Percentiles rank a stretch among this genome's conserved stretches.
Conservation (phyloP, 2,329 filamentous ascomycete species). For the Colletotrichum ledebouriae region DNA sequence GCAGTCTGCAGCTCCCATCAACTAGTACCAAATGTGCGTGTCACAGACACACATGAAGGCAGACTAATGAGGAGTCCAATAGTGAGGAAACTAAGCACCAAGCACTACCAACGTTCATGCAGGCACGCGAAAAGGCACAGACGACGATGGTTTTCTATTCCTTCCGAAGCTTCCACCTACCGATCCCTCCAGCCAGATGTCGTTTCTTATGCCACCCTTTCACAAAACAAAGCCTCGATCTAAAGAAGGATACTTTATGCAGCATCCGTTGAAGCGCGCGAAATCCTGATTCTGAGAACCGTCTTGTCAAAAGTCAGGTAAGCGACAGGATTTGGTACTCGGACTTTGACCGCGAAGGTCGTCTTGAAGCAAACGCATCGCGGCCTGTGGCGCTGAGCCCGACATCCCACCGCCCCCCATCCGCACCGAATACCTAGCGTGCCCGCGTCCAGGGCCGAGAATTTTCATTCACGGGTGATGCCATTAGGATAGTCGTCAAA, state of each 20-base stretch:
- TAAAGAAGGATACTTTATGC: neutral
- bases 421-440: neutral
- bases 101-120: constrained; percentile 18
- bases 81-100: neutral
- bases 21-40: neutral
- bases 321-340: neutral
- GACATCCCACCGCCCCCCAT: neutral
- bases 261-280: neutral
- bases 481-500: neutral
- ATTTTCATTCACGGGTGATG: neutral
- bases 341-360: neutral
- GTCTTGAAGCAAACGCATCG: neutral
- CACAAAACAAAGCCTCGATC: neutral
- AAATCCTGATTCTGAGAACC: neutral
- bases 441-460: neutral
- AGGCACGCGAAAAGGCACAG: neutral
- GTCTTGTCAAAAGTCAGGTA: neutral
- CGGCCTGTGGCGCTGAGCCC: constrained; percentile 3
- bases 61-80: too few species aligned
- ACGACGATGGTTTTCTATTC: neutral
- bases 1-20: neutral
- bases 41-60: too few species aligned
- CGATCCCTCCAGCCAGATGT: too few species aligned
- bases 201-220: neutral
- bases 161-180: neutral